phyloP scores from a whole-genome alignment of 768 basidiomycete species.

The Xanthoconium purpureum region DNA sequence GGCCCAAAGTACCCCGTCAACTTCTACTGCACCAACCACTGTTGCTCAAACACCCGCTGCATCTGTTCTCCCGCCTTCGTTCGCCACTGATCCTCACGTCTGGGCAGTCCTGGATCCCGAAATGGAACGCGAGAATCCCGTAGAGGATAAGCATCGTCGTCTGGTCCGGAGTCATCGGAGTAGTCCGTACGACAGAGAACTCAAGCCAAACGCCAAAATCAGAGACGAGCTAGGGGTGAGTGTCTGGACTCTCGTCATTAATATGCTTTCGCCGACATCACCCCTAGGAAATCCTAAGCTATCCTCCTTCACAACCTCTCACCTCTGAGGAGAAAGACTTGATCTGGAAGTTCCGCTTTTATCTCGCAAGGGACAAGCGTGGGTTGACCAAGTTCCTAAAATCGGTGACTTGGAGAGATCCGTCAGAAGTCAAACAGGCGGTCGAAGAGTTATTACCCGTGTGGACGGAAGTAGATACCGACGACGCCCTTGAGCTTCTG shows the following conservation, averaged over 20 bases:
- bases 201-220: constrained; percentile 96
- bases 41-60: constrained; percentile 39
- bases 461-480: constrained; percentile 97
- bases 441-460: constrained; percentile 93
- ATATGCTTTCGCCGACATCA: not conserved
- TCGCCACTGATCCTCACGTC: constrained; percentile 64
- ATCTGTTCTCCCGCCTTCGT: constrained; percentile 44
- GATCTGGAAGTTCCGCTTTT: constrained; percentile 99
- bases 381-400: constrained; percentile 97
- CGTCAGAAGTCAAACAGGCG: constrained; percentile 94
- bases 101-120: constrained; percentile 95
- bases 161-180: constrained; percentile 93
- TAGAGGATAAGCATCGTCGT: constrained; percentile 94
- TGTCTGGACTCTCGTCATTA: not conserved
- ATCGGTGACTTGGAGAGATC: constrained; percentile 96
- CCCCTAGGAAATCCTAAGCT: constrained; percentile 78
- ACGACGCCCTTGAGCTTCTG: constrained; percentile 92
- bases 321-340: constrained; percentile 93
- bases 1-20: constrained; percentile 37
- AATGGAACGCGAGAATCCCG: constrained; percentile 86
- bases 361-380: constrained; percentile 85
- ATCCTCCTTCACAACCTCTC: constrained; percentile 84
- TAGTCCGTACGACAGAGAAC: constrained; percentile 89
- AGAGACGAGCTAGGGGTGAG: constrained; percentile 88
- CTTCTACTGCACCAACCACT: constrained; percentile 41